A percentile compares a stretch with the other conserved stretches of the same genome.
Conservation (phyloP, 257 asterid genomes). For the Lycium barbarum region DNA sequence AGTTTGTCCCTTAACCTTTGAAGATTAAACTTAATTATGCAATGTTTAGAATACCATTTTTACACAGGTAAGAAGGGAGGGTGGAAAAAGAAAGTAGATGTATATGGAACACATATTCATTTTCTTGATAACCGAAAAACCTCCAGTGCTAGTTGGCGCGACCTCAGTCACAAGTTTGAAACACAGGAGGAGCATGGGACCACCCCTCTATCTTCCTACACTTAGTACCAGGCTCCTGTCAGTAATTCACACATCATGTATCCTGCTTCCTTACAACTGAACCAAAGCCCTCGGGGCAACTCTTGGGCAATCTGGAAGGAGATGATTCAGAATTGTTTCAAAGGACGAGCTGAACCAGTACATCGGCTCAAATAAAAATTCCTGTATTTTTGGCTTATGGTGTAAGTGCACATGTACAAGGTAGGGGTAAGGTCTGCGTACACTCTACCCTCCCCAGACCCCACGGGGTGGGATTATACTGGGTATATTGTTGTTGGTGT, state of each 20-base stretch:
- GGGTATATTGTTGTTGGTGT: not conserved
- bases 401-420: not conserved
- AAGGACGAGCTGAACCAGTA: not conserved
- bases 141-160: not conserved
- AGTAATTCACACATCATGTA: not conserved
- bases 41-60: not conserved
- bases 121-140: not conserved
- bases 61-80: not conserved
- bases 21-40: not conserved
- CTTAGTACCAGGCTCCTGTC: not conserved
- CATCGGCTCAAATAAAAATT: not conserved
- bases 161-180: not conserved
- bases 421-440: too few species aligned
- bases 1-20: not conserved
- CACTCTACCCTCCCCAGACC: too few species aligned
- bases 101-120: not conserved
- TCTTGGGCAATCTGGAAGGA: not conserved
- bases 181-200: not conserved
- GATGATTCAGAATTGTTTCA: conserved; percentile 12
- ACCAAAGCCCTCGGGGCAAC: not conserved
- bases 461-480: too few species aligned
- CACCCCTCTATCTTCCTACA: not conserved
- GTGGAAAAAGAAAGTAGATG: not conserved
- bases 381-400: conserved; percentile 20
- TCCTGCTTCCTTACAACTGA: not conserved